Evolutionary conservation across 805 yeast species (phyloP), one percentile per base, ranked within the genome.

Genomic region (Metschnikowia picachoensis): DNA sequence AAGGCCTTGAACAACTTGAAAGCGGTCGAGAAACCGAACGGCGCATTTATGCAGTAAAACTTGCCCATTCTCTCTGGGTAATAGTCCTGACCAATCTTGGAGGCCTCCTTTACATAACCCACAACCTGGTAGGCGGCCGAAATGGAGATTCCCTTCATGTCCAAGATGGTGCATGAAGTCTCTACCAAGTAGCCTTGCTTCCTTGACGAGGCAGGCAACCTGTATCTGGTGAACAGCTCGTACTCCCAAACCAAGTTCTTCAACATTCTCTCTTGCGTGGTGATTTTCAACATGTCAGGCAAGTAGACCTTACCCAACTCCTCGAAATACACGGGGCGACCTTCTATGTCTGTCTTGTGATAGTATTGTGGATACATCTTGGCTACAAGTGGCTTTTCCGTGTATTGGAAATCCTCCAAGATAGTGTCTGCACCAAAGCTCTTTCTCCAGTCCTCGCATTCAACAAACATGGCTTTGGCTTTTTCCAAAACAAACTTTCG

Each of bases 31-130:
- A 94, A 94, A 2, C 99, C 99, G 64, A 90, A 94, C 53, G 99
- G 99, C 1, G 98, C 96, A 63, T 94, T 94, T 70, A 94, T 88
- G 59, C 91, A 73, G 71, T 90, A 92, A 65, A 92, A 94, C 68
- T 87, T 90, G 62, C 99, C 99, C 99, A 94, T 94, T 70, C 98
- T 86, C 76, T 94, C 99, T 13, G 99, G 99, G 66, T 94, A 94
- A 71, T 87, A 92, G 72, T 94, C 88, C 75, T 94, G 99, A 49
- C 98, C 97, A 59, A 94, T 88, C 60, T 79, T 73, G 12, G 97
- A 87, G 9, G 99, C 97, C 69, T 91, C 97, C 65, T 83, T 83
- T 45, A 94, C 95, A 68, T 90, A 94, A 11, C 84, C 75, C 53
- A 89, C 74, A 36, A 94, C 99, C 64, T 85, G 88, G 53, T 84